Evolutionary conservation across 1,139 yeast species (phyloP).

Genomic region (Blastobotrys buckinghamii): DNA sequence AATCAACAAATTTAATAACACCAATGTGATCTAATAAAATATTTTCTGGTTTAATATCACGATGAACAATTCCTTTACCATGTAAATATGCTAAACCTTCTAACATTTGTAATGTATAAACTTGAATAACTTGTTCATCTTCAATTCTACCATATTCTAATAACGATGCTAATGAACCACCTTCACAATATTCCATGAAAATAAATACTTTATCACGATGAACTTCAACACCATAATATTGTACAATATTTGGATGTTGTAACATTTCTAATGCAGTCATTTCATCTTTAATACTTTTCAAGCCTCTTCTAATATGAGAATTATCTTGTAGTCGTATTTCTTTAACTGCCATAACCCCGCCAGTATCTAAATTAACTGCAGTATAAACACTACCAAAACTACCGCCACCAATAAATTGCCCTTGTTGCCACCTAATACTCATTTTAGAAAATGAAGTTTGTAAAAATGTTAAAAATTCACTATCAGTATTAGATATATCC

Average conservation of each 20-base stretch:
- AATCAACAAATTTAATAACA: constrained; percentile 89
- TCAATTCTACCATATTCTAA: constrained; percentile 89
- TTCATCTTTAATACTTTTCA: constrained; percentile 88
- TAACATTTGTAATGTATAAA: constrained; percentile 84
- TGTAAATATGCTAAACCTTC: constrained; percentile 95
- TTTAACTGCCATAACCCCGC: constrained; percentile 95
- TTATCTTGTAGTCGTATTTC: constrained; percentile 89
- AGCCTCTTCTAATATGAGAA: constrained; percentile 76
- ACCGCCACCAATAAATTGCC: constrained; percentile 90
- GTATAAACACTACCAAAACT: constrained; percentile 93
- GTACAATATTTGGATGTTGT: constrained; percentile 93
- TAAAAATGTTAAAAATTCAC: constrained; percentile 76
- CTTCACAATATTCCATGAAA: constrained; percentile 97
- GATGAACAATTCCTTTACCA: constrained; percentile 91
- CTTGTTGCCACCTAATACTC: constrained; percentile 96
- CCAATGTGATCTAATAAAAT: constrained; percentile 87
- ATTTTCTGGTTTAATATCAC: constrained; percentile 96
- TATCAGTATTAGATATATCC: constrained; percentile 81
- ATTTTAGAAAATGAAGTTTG: constrained; percentile 89
- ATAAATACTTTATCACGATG: constrained; percentile 93
- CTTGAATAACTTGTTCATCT: constrained; percentile 89
- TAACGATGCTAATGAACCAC: constrained; percentile 83
- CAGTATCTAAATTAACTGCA: constrained; percentile 88
- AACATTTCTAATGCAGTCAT: constrained; percentile 95
- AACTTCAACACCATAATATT: constrained; percentile 94